Conservation (phyloP, 2,329 filamentous ascomycete species). For the Biscogniauxia sp. region DNA sequence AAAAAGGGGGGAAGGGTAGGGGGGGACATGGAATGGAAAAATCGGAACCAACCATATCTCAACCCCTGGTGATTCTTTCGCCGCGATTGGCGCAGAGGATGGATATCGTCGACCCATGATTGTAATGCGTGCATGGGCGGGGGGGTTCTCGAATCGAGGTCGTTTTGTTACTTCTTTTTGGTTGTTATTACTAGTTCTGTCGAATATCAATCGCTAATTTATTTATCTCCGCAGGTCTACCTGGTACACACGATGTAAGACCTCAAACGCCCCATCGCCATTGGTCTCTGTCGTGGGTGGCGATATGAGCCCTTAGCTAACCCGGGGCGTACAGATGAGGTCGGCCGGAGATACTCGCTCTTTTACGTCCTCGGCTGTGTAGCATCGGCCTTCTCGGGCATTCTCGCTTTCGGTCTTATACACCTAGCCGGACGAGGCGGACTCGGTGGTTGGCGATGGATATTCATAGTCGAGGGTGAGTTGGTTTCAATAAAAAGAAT, state of each 20-base stretch:
- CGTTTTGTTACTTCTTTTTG: neutral
- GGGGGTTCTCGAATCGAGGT: neutral
- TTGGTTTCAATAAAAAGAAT: neutral
- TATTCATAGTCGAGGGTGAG: conserved; percentile 57
- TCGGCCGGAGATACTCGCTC: conserved; percentile 65
- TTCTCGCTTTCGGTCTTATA: conserved; percentile 69
- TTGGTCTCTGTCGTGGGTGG: neutral
- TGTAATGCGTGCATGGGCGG: neutral
- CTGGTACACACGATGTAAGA: conserved; percentile 66
- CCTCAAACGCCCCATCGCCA: neutral
- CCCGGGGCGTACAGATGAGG: conserved; percentile 48
- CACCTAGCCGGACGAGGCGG: conserved; percentile 57
- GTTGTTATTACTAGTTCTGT: neutral
- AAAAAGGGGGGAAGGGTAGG: too few species aligned
- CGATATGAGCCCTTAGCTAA: neutral
- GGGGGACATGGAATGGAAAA: too few species aligned
- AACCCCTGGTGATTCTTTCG: too few species aligned
- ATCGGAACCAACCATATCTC: too few species aligned
- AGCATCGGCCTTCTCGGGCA: conserved; percentile 64
- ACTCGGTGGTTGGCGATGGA: conserved; percentile 65
- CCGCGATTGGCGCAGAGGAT: neutral
- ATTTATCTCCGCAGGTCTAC: conserved; percentile 40
- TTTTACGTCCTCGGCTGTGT: conserved; percentile 70
- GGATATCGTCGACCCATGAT: neutral
- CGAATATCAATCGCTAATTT: neutral